These are phyloP conservation scores for Hebeloma cylindrosporum DNA, from an alignment of 768 basidiomycete genomes.

Conservation along the genomic window DNA sequence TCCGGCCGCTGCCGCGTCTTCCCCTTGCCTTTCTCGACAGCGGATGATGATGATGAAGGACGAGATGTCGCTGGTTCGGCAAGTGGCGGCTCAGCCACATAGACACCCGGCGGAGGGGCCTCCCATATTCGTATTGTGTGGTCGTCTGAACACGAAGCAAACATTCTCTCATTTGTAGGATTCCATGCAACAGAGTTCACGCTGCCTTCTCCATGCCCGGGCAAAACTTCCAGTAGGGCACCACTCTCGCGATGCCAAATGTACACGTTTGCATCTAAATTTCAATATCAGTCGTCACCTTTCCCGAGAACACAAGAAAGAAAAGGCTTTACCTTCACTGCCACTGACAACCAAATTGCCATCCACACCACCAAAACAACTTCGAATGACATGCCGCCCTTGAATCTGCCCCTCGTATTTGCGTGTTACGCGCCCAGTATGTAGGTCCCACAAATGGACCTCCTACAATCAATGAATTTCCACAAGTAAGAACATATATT, in stretches of 20 bases:
- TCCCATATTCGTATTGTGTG: slow-evolving; percentile 91
- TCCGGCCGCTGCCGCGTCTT: slow-evolving; percentile 52
- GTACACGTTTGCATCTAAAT: slow-evolving; percentile 93
- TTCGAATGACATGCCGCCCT: slow-evolving; percentile 81
- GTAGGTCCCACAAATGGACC: slow-evolving; percentile 84
- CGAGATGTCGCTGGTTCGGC: slow-evolving; percentile 7
- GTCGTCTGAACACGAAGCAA: slow-evolving; percentile 97
- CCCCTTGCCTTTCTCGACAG: slow-evolving; percentile 62
- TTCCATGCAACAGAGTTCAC: slow-evolving; percentile 99
- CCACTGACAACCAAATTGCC: slow-evolving; percentile 91
- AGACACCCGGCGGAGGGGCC: slow-evolving; percentile 35
- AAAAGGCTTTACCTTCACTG: slow-evolving; percentile 77
- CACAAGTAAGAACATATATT: slow-evolving; percentile 14
- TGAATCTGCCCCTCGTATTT: slow-evolving; percentile 88
- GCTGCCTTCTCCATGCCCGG: slow-evolving; percentile 84
- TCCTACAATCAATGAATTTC: slow-evolving; percentile 53
- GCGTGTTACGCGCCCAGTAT: slow-evolving; percentile 64
- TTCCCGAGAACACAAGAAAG: slow-evolving; percentile 4
- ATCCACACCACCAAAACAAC: slow-evolving; percentile 90
- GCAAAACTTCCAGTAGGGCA: slow-evolving; percentile 78
- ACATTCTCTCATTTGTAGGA: slow-evolving; percentile 83
- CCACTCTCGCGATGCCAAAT: slow-evolving; percentile 93
- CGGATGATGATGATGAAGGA: slow-evolving; percentile 23
- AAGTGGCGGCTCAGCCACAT: slow-evolving; percentile 12
- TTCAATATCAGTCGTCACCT: slow-evolving; percentile 1